These are phyloP conservation scores for Suillus hirtellus DNA, from an alignment of 768 basidiomycete species.

Conservation along the genomic window DNA sequence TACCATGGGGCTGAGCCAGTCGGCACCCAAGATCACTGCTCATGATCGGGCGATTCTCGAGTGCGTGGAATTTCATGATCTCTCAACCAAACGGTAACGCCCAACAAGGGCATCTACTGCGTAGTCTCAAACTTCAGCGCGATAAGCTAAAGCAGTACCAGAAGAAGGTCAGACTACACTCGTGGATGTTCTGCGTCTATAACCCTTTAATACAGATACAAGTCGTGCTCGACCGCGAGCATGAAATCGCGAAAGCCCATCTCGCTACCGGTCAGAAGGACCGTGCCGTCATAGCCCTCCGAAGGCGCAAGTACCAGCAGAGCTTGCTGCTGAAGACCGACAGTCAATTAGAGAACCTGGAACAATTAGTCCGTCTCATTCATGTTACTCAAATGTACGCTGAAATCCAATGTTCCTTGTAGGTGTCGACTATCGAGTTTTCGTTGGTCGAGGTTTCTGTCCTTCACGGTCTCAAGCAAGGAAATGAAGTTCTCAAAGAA, in stretches of 20 bases:
- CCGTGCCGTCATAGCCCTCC: constrained; percentile 82
- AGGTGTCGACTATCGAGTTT: constrained; percentile 98
- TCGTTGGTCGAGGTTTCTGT: constrained; percentile 92
- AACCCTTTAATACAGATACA: constrained; percentile 62
- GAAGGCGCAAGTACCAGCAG: constrained; percentile 94
- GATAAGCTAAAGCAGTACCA: constrained; percentile 97
- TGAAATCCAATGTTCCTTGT: background rate
- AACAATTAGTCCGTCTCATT: constrained; percentile 68
- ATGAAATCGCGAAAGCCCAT: constrained; percentile 84
- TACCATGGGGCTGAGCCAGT: constrained; percentile 70
- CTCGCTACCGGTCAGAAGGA: constrained; percentile 82
- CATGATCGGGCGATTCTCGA: constrained; percentile 96
- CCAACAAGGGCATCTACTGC: constrained; percentile 17
- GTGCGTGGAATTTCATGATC: constrained; percentile 49
- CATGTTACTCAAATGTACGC: constrained; percentile 2
- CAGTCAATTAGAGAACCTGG: constrained; percentile 81
- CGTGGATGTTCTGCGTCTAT: background rate
- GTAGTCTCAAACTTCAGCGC: constrained; percentile 90
- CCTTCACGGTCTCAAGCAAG: constrained; percentile 88
- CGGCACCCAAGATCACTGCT: constrained; percentile 83
- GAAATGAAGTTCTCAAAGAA: constrained; percentile 89
- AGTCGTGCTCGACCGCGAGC: constrained; percentile 81
- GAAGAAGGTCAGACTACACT: constrained; percentile 63
- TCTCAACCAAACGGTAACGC: constrained; percentile 19
- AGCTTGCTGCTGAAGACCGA: constrained; percentile 86